phyloP scores from a whole-genome alignment of 2,329 filamentous ascomycete species.

The Epichloe sp. region DNA sequence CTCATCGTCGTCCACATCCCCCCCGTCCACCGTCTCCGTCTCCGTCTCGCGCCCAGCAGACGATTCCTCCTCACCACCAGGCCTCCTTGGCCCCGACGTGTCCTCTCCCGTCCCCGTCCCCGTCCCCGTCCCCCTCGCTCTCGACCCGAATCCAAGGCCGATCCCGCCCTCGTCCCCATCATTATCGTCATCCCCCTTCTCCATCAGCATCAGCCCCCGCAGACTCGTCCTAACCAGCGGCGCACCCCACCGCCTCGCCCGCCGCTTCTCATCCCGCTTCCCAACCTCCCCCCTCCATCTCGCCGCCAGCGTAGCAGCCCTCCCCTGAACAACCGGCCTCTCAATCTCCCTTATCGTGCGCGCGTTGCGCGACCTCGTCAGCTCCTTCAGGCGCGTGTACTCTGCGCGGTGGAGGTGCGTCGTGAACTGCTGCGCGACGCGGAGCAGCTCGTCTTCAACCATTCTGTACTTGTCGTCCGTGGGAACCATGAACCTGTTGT shows the following conservation, averaged over 20 bases:
- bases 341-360: slow-evolving; percentile 37
- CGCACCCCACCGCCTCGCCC: slow-evolving; percentile 4
- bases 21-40: background rate
- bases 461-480: slow-evolving; percentile 70
- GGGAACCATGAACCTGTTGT: slow-evolving; percentile 46
- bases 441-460: slow-evolving; percentile 70
- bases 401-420: slow-evolving; percentile 65
- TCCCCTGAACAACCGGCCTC: slow-evolving; percentile 33
- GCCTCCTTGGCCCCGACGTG: too few species aligned
- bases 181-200: slow-evolving; percentile 19
- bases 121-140: background rate
- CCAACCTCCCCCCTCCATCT: slow-evolving; percentile 11
- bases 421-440: slow-evolving; percentile 56
- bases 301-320: slow-evolving; percentile 15
- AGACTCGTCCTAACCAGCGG: slow-evolving; percentile 22
- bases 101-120: too few species aligned
- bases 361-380: slow-evolving; percentile 41
- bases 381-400: slow-evolving; percentile 53
- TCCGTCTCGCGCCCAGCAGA: too few species aligned
- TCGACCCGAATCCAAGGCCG: slow-evolving; percentile 10
- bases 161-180: slow-evolving; percentile 10
- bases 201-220: slow-evolving; percentile 29
- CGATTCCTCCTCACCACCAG: background rate
- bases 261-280: slow-evolving; percentile 14
- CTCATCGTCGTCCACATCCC: background rate